A percentile compares a stretch with the other conserved stretches of the same genome.
Evolutionary conservation across 2,329 filamentous ascomycete species (phyloP).

Genomic region (Aspergillus aculeatinus): DNA sequence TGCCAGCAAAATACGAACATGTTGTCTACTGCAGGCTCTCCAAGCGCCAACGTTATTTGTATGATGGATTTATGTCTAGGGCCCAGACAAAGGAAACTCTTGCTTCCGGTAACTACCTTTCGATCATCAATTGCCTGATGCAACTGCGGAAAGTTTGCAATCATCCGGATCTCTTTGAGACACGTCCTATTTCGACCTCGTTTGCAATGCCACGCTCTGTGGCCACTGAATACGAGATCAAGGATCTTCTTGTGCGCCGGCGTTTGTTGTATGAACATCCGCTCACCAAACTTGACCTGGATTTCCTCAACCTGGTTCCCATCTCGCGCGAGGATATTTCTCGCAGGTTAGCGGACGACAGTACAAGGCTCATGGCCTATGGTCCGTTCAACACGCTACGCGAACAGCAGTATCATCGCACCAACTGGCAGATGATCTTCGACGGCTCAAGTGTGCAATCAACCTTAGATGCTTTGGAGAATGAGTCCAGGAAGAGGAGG

Average conservation of each 20-base stretch:
- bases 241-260: conserved; percentile 68
- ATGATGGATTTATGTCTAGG: conserved; percentile 92
- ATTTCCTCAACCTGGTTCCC: conserved; percentile 77
- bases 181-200: conserved; percentile 92
- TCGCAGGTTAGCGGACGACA: conserved; percentile 49
- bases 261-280: conserved; percentile 62
- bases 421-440: conserved; percentile 57
- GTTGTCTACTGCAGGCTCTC: conserved; percentile 94
- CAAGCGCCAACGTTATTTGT: conserved; percentile 90
- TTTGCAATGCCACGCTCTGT: conserved; percentile 86
- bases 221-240: conserved; percentile 69
- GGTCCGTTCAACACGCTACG: conserved; percentile 67
- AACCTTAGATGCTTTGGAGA: conserved; percentile 71
- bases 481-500: conserved; percentile 64
- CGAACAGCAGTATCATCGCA: conserved; percentile 63
- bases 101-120: conserved; percentile 90
- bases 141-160: conserved; percentile 97
- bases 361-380: conserved; percentile 68
- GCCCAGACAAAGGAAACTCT: conserved; percentile 86
- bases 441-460: conserved; percentile 68
- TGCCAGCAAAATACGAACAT: conserved; percentile 97
- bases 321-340: conserved; percentile 68
- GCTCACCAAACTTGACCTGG: conserved; percentile 66
- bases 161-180: conserved; percentile 94
- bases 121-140: conserved; percentile 98